Evolutionary conservation across 768 basidiomycete genomes (phyloP), one percentile per base, ranked within the genome.

Genomic region (Suillus sp.): DNA sequence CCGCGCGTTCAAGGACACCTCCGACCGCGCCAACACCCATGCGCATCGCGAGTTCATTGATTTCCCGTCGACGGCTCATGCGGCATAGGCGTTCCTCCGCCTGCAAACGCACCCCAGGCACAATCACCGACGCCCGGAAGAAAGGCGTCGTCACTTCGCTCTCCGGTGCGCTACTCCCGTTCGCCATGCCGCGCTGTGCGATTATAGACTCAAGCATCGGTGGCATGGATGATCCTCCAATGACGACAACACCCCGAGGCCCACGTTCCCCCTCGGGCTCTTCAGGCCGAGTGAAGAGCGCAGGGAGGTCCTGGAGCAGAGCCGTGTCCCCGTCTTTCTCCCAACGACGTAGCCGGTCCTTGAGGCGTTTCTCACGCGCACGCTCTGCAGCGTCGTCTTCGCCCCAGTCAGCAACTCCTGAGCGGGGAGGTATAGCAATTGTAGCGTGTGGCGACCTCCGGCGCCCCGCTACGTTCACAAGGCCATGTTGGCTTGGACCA

Each of bases 41-140:
- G n/a, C 91, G 85, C 81, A 92, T 89, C 0, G 85, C 87, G 51
- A 95, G 76, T 69, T 92, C 88, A 71, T 95, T 95, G 61, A 93
- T 85, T 67, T 93, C 89, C 62, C 85, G 79, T 62, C 93, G 80
- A 40, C 93, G 79, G 4, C 78, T 76, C 64, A 88, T 79, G 53
- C 93, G 84, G 57, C 79, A 83, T 9, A 78, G 74, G 50, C 79
- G 81, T 70, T 95, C 93, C 13, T 78, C 75, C 2, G 70, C 66
- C 32, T 79, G 71, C 13, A 88, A 87, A 14, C 93, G 85, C 3
- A 75, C 71, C 20, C 76, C 71, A 4, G 93, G 93, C 8, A 94
- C 86, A 32, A 94, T 69, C 30, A 92, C 78, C 4, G 89, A 86
- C 3, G 87, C 83, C 35, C 91, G 83, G 79, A 90, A 91, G 75